Evolutionary conservation across 2,329 filamentous ascomycete genomes (phyloP), one percentile per base, ranked within the genome.

Genomic region (Colletotrichum endophyticum): DNA sequence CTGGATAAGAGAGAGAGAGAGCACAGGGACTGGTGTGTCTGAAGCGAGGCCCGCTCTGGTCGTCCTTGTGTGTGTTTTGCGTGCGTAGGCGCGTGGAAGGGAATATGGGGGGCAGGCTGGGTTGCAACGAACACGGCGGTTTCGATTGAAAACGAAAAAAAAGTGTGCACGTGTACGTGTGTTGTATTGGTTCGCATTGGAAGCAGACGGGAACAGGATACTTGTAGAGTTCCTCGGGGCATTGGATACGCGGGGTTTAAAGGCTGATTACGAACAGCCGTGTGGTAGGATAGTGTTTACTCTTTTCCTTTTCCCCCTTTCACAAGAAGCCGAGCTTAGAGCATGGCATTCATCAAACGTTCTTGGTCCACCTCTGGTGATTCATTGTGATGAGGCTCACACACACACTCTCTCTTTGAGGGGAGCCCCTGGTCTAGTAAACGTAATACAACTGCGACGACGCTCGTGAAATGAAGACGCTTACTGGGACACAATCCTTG

Each of bases 251-350:
- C n/a, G 22, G 62, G 36, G 59, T 32, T 49, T 36, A 19, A 44
- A 56, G 36, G 61, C 28, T 63, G 19, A 13, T 27, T 9, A 8
- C 63, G 30, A 56, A 32, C 34, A 30, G 32, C 61, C 28, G 64
- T 27, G 22, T 56, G 57, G 63, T 76, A 76, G 71, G 64, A 76
- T 74, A 74, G 70, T 74, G 70, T 76, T 39, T 66, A 30, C 64
- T 66, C 62, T 30, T 73, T 70, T 61, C 25, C 27, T 64, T 59
- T 30, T 30, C 27, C 27, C 16, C 27, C 25, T 30, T 59, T 59
- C n/a, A 22, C 11, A 64, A 64, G 22, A 44, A 39, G 59, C 64
- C 49, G 70, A 53, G 74, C 70, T 73, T 19, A 70, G 30, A 25
- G 64, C 70, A 27, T 30, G 64, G 44, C 44, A 34, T 68, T 53